Evolutionary conservation across 2,329 filamentous ascomycete genomes (phyloP).

Genomic region (Alternaria triticina): DNA sequence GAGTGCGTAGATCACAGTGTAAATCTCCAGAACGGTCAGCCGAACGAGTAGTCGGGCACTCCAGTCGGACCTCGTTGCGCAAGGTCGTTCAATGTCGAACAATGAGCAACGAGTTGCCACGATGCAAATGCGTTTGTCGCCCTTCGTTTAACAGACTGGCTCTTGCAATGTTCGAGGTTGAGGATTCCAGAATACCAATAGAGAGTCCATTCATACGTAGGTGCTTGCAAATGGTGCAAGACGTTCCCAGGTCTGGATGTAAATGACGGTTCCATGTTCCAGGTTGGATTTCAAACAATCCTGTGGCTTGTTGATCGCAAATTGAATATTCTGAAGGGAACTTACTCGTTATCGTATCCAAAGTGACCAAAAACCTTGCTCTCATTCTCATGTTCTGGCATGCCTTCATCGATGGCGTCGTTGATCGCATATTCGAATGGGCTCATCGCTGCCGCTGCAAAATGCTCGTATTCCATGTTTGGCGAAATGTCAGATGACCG

Average conservation of each 20-base stretch:
- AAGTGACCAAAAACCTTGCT: not conserved
- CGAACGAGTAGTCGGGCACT: not conserved
- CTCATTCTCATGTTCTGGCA: not conserved
- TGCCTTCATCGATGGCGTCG: not conserved
- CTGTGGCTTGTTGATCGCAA: conserved; percentile 3
- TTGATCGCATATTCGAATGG: not conserved
- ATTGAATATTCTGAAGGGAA: conserved; percentile 5
- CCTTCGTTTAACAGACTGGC: not conserved
- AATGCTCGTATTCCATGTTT: not conserved
- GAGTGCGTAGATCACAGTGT: not conserved
- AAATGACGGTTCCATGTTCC: not conserved
- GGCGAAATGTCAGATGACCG: not conserved
- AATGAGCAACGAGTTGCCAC: not conserved
- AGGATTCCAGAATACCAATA: not conserved
- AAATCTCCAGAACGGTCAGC: not conserved
- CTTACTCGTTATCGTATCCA: conserved; percentile 10
- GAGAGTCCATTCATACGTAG: not conserved
- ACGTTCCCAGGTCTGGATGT: not conserved
- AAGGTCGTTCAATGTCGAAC: not conserved
- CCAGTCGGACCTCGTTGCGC: fast-evolving
- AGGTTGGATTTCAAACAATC: not conserved
- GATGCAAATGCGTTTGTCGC: not conserved
- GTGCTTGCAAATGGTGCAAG: not conserved
- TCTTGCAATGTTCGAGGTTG: not conserved
- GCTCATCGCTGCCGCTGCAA: not conserved